Evolutionary conservation across 805 yeast species (phyloP).

Genomic region (Blastobotrys peoriensis): DNA sequence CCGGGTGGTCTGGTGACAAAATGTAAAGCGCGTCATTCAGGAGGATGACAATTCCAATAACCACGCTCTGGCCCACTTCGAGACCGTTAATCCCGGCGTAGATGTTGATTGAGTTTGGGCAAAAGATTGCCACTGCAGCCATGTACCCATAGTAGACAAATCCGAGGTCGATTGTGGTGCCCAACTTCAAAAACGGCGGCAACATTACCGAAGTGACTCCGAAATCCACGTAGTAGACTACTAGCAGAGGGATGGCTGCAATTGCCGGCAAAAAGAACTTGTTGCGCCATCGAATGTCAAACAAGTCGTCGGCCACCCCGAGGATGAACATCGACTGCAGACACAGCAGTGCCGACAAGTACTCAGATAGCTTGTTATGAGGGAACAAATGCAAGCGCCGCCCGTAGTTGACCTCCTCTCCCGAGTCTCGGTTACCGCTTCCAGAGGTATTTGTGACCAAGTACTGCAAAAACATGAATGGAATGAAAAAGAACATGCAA

Average conservation of each 20-base stretch:
- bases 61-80: constrained; percentile 91
- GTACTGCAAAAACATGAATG: constrained; percentile 77
- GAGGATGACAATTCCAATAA: constrained; percentile 63
- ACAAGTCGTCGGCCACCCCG: constrained; percentile 90
- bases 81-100: constrained; percentile 95
- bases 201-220: constrained; percentile 83
- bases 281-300: constrained; percentile 96
- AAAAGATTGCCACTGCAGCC: constrained; percentile 86
- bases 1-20: constrained; percentile 41
- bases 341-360: constrained; percentile 76
- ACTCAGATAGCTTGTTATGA: constrained; percentile 76
- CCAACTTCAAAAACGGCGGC: constrained; percentile 55
- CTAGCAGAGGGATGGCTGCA: constrained; percentile 83
- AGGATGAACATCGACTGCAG: constrained; percentile 75
- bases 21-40: constrained; percentile 71
- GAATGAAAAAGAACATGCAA: constrained; percentile 77
- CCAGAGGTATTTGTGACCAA: constrained; percentile 55
- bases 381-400: constrained; percentile 45
- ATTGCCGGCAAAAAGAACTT: constrained; percentile 93
- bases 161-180: constrained; percentile 63
- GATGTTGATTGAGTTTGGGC: constrained; percentile 94
- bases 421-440: constrained; percentile 49
- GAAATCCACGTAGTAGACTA: constrained; percentile 90
- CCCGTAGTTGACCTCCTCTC: constrained; percentile 23
- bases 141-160: constrained; percentile 76